Evolutionary conservation across 2,329 filamentous ascomycete genomes (phyloP).

Genomic region (Monilinia vaccinii-corymbosi): DNA sequence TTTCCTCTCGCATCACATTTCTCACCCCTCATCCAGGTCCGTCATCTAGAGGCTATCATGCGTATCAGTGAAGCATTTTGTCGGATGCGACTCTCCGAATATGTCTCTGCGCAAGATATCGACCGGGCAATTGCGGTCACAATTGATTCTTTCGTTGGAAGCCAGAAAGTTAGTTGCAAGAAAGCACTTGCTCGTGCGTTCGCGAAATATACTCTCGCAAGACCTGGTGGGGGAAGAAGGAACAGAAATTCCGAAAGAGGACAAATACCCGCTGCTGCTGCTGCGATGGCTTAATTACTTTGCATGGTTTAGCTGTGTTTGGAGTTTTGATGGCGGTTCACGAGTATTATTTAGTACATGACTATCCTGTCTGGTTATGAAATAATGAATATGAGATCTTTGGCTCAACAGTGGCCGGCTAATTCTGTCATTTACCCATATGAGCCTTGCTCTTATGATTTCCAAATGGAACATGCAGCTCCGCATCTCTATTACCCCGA

Average conservation of each 20-base stretch:
- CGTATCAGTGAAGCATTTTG: slow-evolving; percentile 90
- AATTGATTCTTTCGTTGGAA: slow-evolving; percentile 90
- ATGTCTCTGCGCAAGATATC: slow-evolving; percentile 82
- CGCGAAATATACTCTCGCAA: slow-evolving; percentile 73
- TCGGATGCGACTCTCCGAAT: slow-evolving; percentile 96
- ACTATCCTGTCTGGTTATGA: not conserved
- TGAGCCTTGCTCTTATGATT: not conserved
- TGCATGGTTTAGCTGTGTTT: not conserved
- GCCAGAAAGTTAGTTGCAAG: slow-evolving; percentile 96
- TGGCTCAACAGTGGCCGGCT: too few relatives aligned
- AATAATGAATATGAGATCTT: slow-evolving; percentile 5
- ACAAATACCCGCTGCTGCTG: slow-evolving; percentile 19
- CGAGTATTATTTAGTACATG: not conserved
- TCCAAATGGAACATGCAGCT: not conserved
- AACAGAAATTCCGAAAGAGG: slow-evolving; percentile 20
- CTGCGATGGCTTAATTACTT: slow-evolving; percentile 12
- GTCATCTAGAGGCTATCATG: slow-evolving; percentile 96
- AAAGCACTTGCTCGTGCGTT: slow-evolving; percentile 90
- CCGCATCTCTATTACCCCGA: not conserved
- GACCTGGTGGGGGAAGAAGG: slow-evolving; percentile 27
- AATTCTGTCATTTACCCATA: not conserved
- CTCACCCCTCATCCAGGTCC: slow-evolving; percentile 50
- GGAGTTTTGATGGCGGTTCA: not conserved
- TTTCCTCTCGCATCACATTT: not conserved
- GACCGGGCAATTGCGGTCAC: slow-evolving; percentile 96